Base-by-base conservation (phyloP, 371 early-diverging fungal genomes). In the Mucor racemosus region DNA sequence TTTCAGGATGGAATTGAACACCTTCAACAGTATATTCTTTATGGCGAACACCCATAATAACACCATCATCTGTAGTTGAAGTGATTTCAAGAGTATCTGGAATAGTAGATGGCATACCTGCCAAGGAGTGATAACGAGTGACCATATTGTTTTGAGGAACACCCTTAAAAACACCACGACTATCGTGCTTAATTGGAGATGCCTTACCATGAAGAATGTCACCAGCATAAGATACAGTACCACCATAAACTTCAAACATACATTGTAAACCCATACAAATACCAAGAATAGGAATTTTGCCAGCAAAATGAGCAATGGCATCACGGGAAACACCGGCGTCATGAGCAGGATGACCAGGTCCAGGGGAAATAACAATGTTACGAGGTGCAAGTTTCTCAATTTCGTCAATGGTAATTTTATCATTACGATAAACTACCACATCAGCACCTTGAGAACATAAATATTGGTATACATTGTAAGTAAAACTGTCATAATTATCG, bases 401-500 rank as follows among this genome's bases (percentile, higher is more conserved):
- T 68, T 95, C 89, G 26, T 89, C 90, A 39, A 97, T 70, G 3
- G 96, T 92, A 67, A 95, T 91, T 74, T 95, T 88, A 79, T 97
- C 97, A 76, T 99, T 97, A 35, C 99, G 89, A 72, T 84, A 90
- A 40, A 99, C 99, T 14, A 83, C 80, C 19, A 99, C 97, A 41
- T 95, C 76, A 6, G 96, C 99, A 6, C 98, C 98, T 17, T 95
- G 90, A 60, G 90, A 86, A 63, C 90, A 89, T 14, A 99, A 86
- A 68, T 92, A 95, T 80, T 97, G 96, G 78, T 97, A 97, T 48
- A 99, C 90, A 79, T 99, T 99, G 90, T 95, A 99, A 39, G 97
- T 97, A 71, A 99, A 99, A 73, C 92, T 92, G 85, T 98, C 99
- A 88, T 97, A 98, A 77, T 97, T 97, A 84, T 98, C 98, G 64